Conservation (phyloP, 2,329 filamentous ascomycete genomes). For the Sporothrix curviconia region DNA sequence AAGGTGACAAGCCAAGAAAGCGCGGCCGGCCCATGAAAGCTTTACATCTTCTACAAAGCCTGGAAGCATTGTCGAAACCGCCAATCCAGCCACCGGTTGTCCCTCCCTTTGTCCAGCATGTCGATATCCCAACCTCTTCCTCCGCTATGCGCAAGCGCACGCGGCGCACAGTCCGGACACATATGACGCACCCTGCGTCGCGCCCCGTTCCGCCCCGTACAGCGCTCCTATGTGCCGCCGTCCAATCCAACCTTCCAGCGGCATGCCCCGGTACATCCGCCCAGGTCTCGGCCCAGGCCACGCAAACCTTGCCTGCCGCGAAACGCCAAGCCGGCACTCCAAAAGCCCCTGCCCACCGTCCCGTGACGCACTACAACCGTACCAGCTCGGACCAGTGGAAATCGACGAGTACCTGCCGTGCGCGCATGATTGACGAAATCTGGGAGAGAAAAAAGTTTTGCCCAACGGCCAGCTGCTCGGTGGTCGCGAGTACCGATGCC, state of each 20-base stretch:
- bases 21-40: slow-evolving; percentile 58
- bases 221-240: slow-evolving; percentile 30
- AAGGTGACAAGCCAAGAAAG: slow-evolving; percentile 48
- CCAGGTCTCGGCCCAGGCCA: slow-evolving; percentile 35
- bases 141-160: slow-evolving; percentile 11
- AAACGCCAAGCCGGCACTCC: slow-evolving; percentile 74
- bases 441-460: slow-evolving; percentile 93
- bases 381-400: slow-evolving; percentile 81
- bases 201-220: neutral
- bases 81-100: slow-evolving; percentile 32
- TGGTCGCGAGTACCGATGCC: slow-evolving; percentile 80
- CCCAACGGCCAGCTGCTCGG: slow-evolving; percentile 74
- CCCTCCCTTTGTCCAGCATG: slow-evolving; percentile 17
- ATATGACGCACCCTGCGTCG: too few species aligned
- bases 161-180: slow-evolving; percentile 11
- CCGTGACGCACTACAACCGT: slow-evolving; percentile 95
- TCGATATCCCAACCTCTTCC: slow-evolving; percentile 14
- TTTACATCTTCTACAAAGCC: slow-evolving; percentile 42
- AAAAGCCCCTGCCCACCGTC: slow-evolving; percentile 93
- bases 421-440: slow-evolving; percentile 85
- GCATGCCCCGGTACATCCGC: slow-evolving; percentile 32
- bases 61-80: slow-evolving; percentile 49
- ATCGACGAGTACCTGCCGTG: slow-evolving; percentile 91
- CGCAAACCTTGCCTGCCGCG: slow-evolving; percentile 57
- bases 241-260: slow-evolving; percentile 36